Base-by-base conservation (phyloP, 306 rosid genomes). In the Quercus gilva region DNA sequence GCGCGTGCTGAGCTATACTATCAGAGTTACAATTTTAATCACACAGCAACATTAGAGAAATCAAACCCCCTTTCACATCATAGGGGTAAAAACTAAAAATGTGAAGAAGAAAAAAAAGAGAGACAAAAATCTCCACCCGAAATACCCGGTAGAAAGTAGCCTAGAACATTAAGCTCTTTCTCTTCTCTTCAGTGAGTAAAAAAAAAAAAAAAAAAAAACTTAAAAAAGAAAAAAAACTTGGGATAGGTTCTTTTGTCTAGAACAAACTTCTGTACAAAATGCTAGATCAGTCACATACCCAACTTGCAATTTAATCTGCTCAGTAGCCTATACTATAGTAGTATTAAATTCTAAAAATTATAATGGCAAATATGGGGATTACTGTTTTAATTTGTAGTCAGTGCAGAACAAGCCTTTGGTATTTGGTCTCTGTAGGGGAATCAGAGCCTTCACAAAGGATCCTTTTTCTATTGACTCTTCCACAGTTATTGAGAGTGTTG, bases 341-440 rank as follows among this genome's bases (percentile, higher is more conserved):
- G 85, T 89, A 84, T 74, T 63, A 81, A 81, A 76, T 53, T 79
- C 80, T 51, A 52, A 79, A 77, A 78, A 63, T 70, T 61, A 65
- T 82, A 76, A 74, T 64, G 45, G 71, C 76, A 85, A 28, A 69
- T 81, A 83, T 74, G 74, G 82, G 57, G 75, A 49, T 65, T 81
- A 80, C 76, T 79, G 45, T 41, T 76, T 41, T 71, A 78, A 73
- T 41, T 68, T 55, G 76, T 61, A 55, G 88, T 92, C 89, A 96
- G 81, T 87, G 92, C 71, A 81, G 88, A 55, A 85, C 87, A 86
- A 91, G 81, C 87, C 97, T 90, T 76, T 86, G 97, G 80, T 77
- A 93, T 87, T 93, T 93, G 21, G 84, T 73, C 68, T 96, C 93
- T 58, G 88, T 56, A 19, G 94, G 97, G 78, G 90, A 86, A 63